Evolutionary conservation across 2,329 filamentous ascomycete species (phyloP).

Genomic region (Neoscytalidium dimidiatum): DNA sequence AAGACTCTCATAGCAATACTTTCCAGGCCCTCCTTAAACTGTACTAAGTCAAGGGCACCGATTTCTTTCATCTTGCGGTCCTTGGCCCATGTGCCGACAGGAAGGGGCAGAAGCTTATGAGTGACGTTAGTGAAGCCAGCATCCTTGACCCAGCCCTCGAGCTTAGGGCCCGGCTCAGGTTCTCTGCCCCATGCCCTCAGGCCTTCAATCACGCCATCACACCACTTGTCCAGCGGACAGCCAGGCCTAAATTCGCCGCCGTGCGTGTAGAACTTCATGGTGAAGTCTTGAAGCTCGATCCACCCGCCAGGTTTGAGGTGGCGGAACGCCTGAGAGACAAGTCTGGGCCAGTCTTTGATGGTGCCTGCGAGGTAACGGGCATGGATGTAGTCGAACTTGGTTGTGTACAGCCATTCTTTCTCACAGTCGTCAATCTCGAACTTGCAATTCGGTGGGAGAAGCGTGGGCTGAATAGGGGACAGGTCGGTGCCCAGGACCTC

Average conservation of each 20-base stretch:
- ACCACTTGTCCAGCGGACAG: conserved; percentile 20
- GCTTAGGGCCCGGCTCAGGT: conserved; percentile 24
- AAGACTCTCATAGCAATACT: conserved; percentile 22
- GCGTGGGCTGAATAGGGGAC: conserved; percentile 51
- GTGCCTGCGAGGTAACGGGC: conserved; percentile 52
- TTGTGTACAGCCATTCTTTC: conserved; percentile 28
- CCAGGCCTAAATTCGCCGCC: conserved; percentile 32
- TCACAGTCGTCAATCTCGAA: conserved; percentile 55
- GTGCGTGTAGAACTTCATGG: conserved; percentile 30
- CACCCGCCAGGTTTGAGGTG: conserved; percentile 37
- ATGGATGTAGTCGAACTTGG: conserved; percentile 61
- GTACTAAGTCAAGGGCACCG: conserved; percentile 5
- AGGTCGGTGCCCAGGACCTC: conserved; percentile 48
- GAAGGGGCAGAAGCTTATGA: conserved; percentile 26
- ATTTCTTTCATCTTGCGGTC: conserved; percentile 22
- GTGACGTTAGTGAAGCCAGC: conserved; percentile 29
- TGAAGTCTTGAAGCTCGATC: conserved; percentile 35
- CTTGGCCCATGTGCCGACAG: conserved; percentile 31
- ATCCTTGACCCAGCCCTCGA: conserved; percentile 29
- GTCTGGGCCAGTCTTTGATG: conserved; percentile 55
- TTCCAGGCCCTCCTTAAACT: conserved; percentile 16
- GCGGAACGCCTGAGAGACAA: conserved; percentile 53
- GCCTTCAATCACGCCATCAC: background rate
- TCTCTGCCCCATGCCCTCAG: conserved; percentile 19
- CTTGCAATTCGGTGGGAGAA: conserved; percentile 49